A percentile compares a stretch with the other conserved stretches of the same genome.
Conservation (phyloP, 768 basidiomycete genomes). For the Mycena pura region DNA sequence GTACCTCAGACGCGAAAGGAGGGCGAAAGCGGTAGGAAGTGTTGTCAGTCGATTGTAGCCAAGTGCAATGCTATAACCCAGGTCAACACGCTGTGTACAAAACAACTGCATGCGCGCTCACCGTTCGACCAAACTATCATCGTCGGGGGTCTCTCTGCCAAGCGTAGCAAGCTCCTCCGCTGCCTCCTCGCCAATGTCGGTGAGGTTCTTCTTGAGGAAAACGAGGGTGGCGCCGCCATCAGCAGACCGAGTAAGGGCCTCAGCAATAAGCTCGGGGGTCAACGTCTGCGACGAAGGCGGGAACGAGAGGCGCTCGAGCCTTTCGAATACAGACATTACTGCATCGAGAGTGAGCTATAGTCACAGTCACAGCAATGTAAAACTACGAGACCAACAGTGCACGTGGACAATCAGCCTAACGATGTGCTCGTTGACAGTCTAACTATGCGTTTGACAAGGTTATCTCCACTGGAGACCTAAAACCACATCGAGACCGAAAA, state of each 20-base stretch:
- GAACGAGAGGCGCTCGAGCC: conserved; percentile 24
- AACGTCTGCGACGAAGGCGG: conserved; percentile 54
- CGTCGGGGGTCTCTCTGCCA: conserved; percentile 54
- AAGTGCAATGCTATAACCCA: conserved; percentile 73
- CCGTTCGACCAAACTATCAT: conserved; percentile 67
- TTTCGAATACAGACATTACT: conserved; percentile 33
- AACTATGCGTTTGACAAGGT: no score
- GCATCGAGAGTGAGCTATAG: conserved; percentile 17
- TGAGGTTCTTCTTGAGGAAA: conserved; percentile 79
- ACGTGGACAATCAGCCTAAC: no score
- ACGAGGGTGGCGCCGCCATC: conserved; percentile 87
- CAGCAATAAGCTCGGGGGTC: conserved; percentile 55
- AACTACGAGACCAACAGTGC: not conserved
- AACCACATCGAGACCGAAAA: conserved; percentile 95
- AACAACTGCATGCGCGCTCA: conserved; percentile 35
- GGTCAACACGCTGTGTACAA: not conserved
- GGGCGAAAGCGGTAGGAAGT: conserved; percentile 76
- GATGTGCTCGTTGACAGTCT: no score
- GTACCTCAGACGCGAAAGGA: conserved; percentile 79
- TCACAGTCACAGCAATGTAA: conserved; percentile 28
- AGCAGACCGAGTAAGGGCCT: conserved; percentile 68
- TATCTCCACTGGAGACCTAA: conserved; percentile 41
- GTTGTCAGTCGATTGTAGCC: conserved; percentile 83
- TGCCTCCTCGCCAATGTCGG: conserved; percentile 77
- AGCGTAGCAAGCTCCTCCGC: conserved; percentile 77